Conservation (phyloP, 2,329 filamentous ascomycete species). For the Helminthosporium solani region DNA sequence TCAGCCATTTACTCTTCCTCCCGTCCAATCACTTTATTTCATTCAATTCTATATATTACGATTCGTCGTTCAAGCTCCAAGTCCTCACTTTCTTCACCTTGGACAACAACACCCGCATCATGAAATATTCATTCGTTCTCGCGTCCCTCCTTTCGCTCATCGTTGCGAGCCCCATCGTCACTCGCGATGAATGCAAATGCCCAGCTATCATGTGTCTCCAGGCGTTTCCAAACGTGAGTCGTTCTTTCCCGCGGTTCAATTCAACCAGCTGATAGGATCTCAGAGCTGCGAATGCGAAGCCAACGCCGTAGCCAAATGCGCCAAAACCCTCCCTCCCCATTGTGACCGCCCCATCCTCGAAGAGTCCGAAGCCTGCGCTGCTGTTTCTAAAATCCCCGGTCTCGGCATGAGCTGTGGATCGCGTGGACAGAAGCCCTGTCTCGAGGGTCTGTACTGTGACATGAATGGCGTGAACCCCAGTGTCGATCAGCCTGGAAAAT, state of each 20-base stretch:
- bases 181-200: neutral
- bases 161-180: constrained; percentile 4
- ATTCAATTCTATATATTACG: neutral
- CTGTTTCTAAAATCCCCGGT: neutral
- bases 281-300: constrained; percentile 2
- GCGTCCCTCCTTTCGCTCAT: constrained; percentile 3
- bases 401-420: neutral
- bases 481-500: neutral
- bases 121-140: constrained; percentile 7
- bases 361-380: neutral
- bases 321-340: neutral
- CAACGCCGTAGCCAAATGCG: neutral
- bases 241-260: neutral
- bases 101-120: neutral
- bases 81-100: neutral
- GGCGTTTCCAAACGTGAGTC: neutral
- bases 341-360: neutral
- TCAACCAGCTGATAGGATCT: neutral
- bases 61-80: no score
- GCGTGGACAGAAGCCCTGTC: neutral
- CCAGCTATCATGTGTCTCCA: neutral
- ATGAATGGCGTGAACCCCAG: neutral
- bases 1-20: neutral
- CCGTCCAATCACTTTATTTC: neutral
- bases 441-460: neutral